Evolutionary conservation across 345 rosid species (phyloP).

Genomic region (Eutrema heterophyllum): DNA sequence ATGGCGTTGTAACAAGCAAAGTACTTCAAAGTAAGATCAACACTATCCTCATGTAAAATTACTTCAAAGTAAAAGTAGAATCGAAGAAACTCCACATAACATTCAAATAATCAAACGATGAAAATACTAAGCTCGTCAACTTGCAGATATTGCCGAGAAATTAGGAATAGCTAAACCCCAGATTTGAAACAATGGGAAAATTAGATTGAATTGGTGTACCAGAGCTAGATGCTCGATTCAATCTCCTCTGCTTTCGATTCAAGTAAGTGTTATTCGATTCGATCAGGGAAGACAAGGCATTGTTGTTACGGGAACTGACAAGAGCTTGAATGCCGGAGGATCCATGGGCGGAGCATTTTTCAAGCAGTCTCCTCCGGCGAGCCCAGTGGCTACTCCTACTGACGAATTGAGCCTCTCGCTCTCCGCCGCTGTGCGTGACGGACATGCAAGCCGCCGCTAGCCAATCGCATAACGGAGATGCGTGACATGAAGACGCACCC

Average conservation of each 20-base stretch:
- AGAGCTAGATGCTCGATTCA: conserved; percentile 37
- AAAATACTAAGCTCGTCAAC: background rate
- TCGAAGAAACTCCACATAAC: no score
- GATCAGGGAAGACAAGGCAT: conserved; percentile 43
- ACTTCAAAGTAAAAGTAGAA: no score
- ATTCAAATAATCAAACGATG: no score
- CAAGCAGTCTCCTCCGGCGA: background rate
- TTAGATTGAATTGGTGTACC: conserved; percentile 27
- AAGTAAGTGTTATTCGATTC: conserved; percentile 34
- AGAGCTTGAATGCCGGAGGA: background rate
- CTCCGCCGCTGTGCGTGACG: background rate
- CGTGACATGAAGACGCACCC: conserved; percentile 12
- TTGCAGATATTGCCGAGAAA: background rate
- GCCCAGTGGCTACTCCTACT: background rate
- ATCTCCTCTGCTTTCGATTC: conserved; percentile 43
- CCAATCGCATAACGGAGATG: conserved; percentile 12
- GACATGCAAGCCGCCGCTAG: conserved; percentile 18
- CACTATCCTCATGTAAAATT: no score
- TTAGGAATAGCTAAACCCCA: background rate
- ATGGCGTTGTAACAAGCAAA: background rate
- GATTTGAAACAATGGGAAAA: background rate
- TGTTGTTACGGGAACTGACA: background rate
- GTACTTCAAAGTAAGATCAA: background rate
- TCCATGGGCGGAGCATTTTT: conserved; percentile 1
- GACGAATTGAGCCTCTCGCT: background rate